A percentile compares a stretch with the other conserved stretches of the same genome.
These are phyloP conservation scores for Myochromella boudieri DNA, from an alignment of 768 basidiomycete species.

Conservation along the genomic window DNA sequence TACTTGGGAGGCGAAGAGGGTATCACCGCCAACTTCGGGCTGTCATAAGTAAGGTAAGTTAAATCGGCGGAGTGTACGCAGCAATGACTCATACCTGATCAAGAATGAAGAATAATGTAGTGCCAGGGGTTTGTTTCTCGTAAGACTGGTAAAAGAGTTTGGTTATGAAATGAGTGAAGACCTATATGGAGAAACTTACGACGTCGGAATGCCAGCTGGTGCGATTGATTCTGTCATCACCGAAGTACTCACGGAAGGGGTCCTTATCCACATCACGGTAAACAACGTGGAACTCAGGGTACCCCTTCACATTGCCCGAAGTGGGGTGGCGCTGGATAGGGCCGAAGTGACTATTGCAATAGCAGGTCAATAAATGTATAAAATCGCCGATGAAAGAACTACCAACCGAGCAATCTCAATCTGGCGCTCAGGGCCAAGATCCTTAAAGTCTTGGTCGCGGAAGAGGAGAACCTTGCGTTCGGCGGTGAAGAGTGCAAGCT, in stretches of 20 bases:
- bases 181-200: slow-evolving; percentile 25
- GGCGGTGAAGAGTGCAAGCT: slow-evolving; percentile 50
- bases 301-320: slow-evolving; percentile 53
- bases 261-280: slow-evolving; percentile 50
- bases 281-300: slow-evolving; percentile 61
- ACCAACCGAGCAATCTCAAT: slow-evolving; percentile 48
- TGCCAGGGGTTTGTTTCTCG: slow-evolving; percentile 54
- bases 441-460: slow-evolving; percentile 64
- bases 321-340: slow-evolving; percentile 47
- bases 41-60: slow-evolving; percentile 5
- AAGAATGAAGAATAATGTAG: slow-evolving; percentile 58
- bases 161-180: neutral
- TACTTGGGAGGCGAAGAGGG: slow-evolving; percentile 55
- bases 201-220: slow-evolving; percentile 57
- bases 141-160: slow-evolving; percentile 36
- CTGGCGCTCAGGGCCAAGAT: slow-evolving; percentile 49
- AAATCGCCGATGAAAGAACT: neutral
- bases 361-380: neutral
- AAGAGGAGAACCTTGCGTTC: slow-evolving; percentile 55
- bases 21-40: slow-evolving; percentile 49
- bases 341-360: slow-evolving; percentile 37
- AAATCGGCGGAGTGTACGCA: neutral
- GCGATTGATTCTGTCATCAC: slow-evolving; percentile 39
- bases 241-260: slow-evolving; percentile 41
- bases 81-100: slow-evolving; percentile 26